phyloP scores from a whole-genome alignment of 2,329 filamentous ascomycete genomes.

The Claviceps maximensis region DNA sequence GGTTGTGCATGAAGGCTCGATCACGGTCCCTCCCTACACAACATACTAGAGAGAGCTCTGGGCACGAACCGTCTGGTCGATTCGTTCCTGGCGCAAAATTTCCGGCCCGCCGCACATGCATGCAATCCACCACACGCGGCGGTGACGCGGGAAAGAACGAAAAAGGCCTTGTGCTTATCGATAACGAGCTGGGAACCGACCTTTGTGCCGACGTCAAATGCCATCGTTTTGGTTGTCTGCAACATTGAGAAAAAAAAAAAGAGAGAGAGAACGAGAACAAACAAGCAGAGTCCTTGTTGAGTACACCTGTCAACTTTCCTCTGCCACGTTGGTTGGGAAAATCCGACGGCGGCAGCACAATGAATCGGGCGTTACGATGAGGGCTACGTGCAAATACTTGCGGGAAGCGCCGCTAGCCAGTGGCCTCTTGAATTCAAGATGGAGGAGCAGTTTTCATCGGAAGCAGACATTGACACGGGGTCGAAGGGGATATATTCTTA shows the following conservation, averaged over 20 bases:
- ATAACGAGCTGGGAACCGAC: not conserved
- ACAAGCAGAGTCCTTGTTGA: too few species aligned
- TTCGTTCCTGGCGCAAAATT: conserved; percentile 12
- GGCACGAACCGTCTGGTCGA: not conserved
- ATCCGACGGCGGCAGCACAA: conserved; percentile 1
- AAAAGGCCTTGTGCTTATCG: conserved; percentile 3
- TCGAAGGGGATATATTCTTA: conserved; percentile 6
- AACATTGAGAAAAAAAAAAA: too few species aligned
- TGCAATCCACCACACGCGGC: too few species aligned
- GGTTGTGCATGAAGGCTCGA: not conserved
- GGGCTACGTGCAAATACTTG: conserved; percentile 8
- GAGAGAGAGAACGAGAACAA: too few species aligned
- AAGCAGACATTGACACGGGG: not conserved
- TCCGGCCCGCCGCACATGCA: conserved; percentile 4
- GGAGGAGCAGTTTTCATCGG: not conserved
- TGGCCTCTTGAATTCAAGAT: not conserved
- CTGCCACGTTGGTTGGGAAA: not conserved
- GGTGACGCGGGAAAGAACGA: not conserved
- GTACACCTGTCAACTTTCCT: too few species aligned
- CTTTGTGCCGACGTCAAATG: not conserved
- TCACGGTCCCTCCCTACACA: not conserved
- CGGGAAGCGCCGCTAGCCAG: conserved; percentile 4
- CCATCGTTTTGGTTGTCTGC: not conserved
- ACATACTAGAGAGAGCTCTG: not conserved
- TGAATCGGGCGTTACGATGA: conserved; percentile 11